A percentile compares a stretch with the other conserved stretches of the same genome.
These are phyloP conservation scores for Solanum pennellii DNA, from an alignment of 257 asterid species.

Conservation along the genomic window DNA sequence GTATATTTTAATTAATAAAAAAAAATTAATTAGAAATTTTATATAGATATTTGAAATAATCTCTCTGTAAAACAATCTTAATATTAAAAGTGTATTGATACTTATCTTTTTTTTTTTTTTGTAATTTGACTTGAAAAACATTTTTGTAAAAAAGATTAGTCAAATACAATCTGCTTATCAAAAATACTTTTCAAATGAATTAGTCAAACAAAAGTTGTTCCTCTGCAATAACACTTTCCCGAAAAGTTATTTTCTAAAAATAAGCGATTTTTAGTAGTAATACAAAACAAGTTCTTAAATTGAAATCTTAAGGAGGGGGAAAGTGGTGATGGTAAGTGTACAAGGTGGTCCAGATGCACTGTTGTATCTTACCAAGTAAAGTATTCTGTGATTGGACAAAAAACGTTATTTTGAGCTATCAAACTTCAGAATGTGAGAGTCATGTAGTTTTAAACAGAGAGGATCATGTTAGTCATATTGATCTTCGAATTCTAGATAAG, in stretches of 20 bases:
- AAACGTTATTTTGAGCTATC: not conserved
- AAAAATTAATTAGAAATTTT: no score
- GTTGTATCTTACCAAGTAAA: not conserved
- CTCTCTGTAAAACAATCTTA: not conserved
- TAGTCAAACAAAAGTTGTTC: no score
- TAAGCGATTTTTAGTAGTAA: not conserved
- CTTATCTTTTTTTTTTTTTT: no score
- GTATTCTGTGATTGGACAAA: not conserved
- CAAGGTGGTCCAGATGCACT: not conserved
- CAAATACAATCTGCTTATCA: no score
- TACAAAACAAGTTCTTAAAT: not conserved
- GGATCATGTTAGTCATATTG: not conserved
- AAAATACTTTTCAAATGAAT: no score
- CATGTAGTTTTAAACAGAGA: not conserved
- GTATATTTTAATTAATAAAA: no score
- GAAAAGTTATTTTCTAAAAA: no score
- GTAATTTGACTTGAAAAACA: not conserved
- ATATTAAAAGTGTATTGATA: not conserved
- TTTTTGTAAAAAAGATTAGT: no score
- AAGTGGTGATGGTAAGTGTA: not conserved
- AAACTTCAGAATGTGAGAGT: not conserved
- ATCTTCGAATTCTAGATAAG: not conserved
- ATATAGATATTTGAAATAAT: not conserved
- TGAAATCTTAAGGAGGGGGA: not conserved
- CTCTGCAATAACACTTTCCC: no score